Evolutionary conservation across 1,139 yeast species (phyloP), one percentile per base, ranked within the genome.

Genomic region (Taphrina communis): DNA sequence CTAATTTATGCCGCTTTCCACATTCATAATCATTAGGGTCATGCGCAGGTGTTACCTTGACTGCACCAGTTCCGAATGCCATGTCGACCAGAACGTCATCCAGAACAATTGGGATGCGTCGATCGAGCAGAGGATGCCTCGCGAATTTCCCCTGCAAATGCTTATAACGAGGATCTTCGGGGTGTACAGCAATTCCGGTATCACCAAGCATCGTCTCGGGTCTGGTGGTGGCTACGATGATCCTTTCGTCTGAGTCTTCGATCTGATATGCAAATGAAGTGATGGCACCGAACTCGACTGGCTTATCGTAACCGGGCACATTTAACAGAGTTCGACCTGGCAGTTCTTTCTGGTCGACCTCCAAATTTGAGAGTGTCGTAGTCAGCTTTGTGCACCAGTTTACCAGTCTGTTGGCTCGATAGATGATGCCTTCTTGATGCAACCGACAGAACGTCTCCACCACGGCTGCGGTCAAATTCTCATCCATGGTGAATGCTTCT

Each of bases 21-120:
- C 97, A 90, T 76, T 83, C 85, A 84, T 90, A 91, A 90, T 94
- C 99, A 84, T 94, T 94, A 76, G 89, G 90, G 80, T 94, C 99
- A 80, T 94, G 99, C 68, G 97, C 97, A 71, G 99, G 99, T 31
- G 99, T 94, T 77, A 94, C 94, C 82, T 94, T 94, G 73, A 94
- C 99, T 57, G 99, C 99, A 88, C 99, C 99, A 73, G 99, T 94
- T 84, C 99, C 99, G 75, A 94, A 94, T 80, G 90, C 97, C 98
- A 94, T 94, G 79, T 94, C 99, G 73, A 94, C 99, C 52, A 98
- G 95, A 80, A 91, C 97, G 51, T 88, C 78, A 78, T 94, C 99
- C 69, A 93, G 85, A 72, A 94, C 82, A 77, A 94, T 91, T 73
- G 99, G 99, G 70, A 94, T 80, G 77, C 86, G 84, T 78, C 93